These are phyloP conservation scores for Hemisphaericaspora subhashii DNA, from an alignment of 1,139 yeast genomes.

Conservation along the genomic window DNA sequence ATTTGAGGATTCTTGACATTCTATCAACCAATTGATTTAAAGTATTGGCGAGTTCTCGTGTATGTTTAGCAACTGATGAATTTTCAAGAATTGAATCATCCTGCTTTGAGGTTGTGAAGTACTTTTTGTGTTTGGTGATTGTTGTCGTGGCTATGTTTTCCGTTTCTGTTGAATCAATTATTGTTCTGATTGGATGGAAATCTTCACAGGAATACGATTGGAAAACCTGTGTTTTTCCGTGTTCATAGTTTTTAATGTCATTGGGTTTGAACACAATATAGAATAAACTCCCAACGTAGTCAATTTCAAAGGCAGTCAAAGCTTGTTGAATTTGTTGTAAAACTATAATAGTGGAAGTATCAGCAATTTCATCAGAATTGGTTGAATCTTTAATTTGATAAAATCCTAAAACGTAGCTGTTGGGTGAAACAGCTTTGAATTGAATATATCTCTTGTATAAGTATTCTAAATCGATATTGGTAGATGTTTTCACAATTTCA, in stretches of 20 bases:
- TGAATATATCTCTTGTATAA: conserved; percentile 27
- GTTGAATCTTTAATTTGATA: conserved; percentile 20
- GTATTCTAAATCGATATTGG: conserved; percentile 23
- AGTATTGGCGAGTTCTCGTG: conserved; percentile 18
- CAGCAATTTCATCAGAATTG: conserved; percentile 8
- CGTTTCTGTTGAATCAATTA: conserved; percentile 21
- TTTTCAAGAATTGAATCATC: conserved; percentile 4
- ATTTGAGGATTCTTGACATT: conserved; percentile 21
- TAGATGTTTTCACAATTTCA: conserved; percentile 20
- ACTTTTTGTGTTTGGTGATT: conserved; percentile 24
- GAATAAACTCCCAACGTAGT: conserved; percentile 1
- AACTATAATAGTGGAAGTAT: conserved; percentile 9
- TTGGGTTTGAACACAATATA: conserved; percentile 4
- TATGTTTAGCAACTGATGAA: conserved; percentile 13
- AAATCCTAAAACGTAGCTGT: conserved; percentile 28
- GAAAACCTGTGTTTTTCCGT: conserved; percentile 6
- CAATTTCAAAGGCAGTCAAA: conserved; percentile 5
- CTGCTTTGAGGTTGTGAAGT: conserved; percentile 14
- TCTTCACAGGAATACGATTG: conserved; percentile 7
- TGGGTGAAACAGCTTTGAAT: conserved; percentile 28
- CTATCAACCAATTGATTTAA: conserved; percentile 24
- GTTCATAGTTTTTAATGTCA: conserved; percentile 3
- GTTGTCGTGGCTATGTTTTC: conserved; percentile 31
- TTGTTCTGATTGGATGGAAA: conserved; percentile 13
- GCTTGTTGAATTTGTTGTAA: conserved; percentile 9